Evolutionary conservation across 148 eudicot species (phyloP).

Genomic region (Pharnaceum exiguum): DNA sequence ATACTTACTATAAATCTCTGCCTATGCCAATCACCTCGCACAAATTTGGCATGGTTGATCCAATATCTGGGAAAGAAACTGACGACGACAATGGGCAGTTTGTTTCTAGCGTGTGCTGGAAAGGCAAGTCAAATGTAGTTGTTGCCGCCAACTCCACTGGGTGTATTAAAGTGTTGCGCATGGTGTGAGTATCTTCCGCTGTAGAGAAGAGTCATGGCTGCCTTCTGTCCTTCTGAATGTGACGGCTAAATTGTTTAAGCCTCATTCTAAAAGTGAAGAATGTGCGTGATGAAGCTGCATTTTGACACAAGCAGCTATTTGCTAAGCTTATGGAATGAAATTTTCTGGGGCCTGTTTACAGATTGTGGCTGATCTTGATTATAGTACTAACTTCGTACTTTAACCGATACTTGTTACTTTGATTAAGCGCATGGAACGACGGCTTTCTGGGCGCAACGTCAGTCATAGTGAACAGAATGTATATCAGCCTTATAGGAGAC

Average conservation of each 20-base stretch:
- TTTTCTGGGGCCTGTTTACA: too few relatives aligned
- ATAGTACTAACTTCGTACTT: too few relatives aligned
- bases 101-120: conserved; percentile 97
- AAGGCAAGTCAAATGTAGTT: conserved; percentile 67
- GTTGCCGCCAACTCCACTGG: conserved; percentile 94
- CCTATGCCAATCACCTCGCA: conserved; percentile 87
- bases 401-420: too few relatives aligned
- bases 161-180: conserved; percentile 72
- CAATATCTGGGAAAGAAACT: conserved; percentile 76
- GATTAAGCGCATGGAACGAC: not conserved
- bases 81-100: conserved; percentile 86
- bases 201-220: not conserved
- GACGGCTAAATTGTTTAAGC: too few relatives aligned
- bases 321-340: not conserved
- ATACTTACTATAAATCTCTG: conserved; percentile 74
- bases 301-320: not conserved
- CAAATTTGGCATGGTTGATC: conserved; percentile 92
- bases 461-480: too few relatives aligned
- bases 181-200: conserved; percentile 38
- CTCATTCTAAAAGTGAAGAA: too few relatives aligned
- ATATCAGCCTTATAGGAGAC: too few relatives aligned
- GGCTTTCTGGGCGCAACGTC: too few relatives aligned
- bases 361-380: too few relatives aligned
- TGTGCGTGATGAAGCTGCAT: not conserved
- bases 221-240: too few relatives aligned